Evolutionary conservation across 768 basidiomycete species (phyloP), one percentile per base, ranked within the genome.

Genomic region (Pisolithus microcarpus): DNA sequence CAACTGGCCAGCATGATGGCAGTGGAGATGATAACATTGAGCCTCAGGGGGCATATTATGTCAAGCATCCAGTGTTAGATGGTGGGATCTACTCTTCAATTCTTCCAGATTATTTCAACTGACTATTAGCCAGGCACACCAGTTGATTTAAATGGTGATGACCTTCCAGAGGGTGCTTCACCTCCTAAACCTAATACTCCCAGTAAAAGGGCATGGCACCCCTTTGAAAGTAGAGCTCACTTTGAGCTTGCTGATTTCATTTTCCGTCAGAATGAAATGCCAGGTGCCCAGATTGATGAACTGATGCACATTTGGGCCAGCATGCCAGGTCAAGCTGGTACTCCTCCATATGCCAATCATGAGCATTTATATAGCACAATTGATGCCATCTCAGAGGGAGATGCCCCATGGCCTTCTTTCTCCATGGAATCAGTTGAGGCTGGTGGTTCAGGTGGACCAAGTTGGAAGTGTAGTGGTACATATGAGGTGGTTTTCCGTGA

Each of bases 351-450:
- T 46, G 38, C 51, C 3, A 48, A 57, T 40, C 42, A 60, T 50
- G 48, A 51, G 13, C 53, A 67, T 46, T 10, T 67, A 3, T 56
- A 58, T 23, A 16, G 49, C 6, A 52, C 58, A 0, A 70, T 70
- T 51, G 61, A 70, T 48, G 23, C 56, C 0, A 65, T 60, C 7
- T 24, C 44, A 48, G 23, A 44, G 23, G 46, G 46, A 23, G 36
- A 48, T 48, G 31, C 46, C 38, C 30, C 46, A 21, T 48, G 36
- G 30, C 5, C 30, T 30, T 30, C 30, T 30, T 30, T 30, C 30
- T 30, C 30, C 30, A 30, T 30, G 30, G 30, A 30, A 30, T 30
- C 30, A 30, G 30, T 30, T 30, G 30, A 30, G 30, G 30, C 30
- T 30, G 30, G 30, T 30, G 30, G 30, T 30, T 30, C 30, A 30